Conservation (phyloP, 441 rosid species). For the Gossypium aridum region DNA sequence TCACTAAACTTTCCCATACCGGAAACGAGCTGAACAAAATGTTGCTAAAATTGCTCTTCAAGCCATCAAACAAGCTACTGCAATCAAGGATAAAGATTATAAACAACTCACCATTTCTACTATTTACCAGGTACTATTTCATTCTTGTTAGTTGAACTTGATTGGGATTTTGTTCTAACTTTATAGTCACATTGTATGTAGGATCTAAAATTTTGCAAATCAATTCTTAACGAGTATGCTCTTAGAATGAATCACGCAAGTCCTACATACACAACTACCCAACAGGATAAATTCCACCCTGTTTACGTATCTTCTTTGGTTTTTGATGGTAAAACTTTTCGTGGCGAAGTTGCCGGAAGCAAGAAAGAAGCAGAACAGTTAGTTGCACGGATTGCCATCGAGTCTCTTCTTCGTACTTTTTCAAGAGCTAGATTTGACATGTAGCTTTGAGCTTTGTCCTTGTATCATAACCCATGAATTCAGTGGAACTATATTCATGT, state of each 20-base stretch:
- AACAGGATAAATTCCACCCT: background rate
- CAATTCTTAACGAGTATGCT: slow-evolving; percentile 17
- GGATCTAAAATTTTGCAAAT: slow-evolving; percentile 17
- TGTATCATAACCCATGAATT: background rate
- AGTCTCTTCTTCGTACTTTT: slow-evolving; percentile 21
- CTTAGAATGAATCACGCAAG: background rate
- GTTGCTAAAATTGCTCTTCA: slow-evolving; percentile 17
- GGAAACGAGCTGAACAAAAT: slow-evolving; percentile 23
- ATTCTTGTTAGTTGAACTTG: background rate
- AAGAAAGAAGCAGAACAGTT: slow-evolving; percentile 26
- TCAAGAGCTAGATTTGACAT: background rate
- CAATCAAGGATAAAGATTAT: background rate
- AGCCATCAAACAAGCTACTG: background rate
- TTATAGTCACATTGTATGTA: background rate
- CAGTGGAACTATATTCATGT: background rate
- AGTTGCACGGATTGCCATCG: slow-evolving; percentile 16
- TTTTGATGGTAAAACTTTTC: slow-evolving; percentile 14
- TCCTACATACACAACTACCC: slow-evolving; percentile 15
- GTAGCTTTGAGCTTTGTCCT: background rate
- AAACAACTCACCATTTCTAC: background rate
- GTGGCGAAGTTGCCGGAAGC: slow-evolving; percentile 12
- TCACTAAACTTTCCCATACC: background rate
- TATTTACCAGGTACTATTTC: background rate
- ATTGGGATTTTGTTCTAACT: background rate
- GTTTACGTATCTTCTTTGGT: slow-evolving; percentile 17